Evolutionary conservation across 768 basidiomycete species (phyloP), one percentile per base, ranked within the genome.

Genomic region (Collybiopsis confluens): DNA sequence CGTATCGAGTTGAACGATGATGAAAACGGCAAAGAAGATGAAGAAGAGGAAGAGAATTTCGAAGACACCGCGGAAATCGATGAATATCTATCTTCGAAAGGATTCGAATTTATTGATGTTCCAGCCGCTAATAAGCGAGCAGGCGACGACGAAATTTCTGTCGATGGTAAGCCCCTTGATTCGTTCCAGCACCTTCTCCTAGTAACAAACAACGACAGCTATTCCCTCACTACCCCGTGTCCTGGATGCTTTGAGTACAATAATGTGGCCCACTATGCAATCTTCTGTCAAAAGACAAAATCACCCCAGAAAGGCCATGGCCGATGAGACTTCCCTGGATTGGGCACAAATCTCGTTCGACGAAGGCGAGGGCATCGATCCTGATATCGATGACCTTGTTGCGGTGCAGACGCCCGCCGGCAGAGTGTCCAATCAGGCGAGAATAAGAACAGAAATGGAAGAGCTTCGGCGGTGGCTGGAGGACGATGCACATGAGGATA

Each of bases 211-310:
- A 47, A 15, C 35, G 45, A 4, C 46, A 82, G 83, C 70, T 16
- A 73, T 81, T 48, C 78, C 78, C 18, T 61, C 70, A 11, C 76
- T 90, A 30, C 78, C 81, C 27, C 82, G 91, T 23, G 82, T 91
- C 7, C 60, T 89, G 18, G 89, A 91, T 62, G 88, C 90, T 10
- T 70, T 93, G 41, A 86, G 88, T 65, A 91, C 91, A 1, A 82
- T 93, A 61, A 90, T 92, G 85, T 93, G 90, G 90, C 86, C 90
- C 3, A 86, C 86, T 0, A 85, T 93, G 80, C 68, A 79, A 45
- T 71, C 78, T 21, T 68, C 63, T 28, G 62, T 62, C n/a, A 58
- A 60, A 38, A 46, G 28, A 46, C 36, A 56, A 27, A 59, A 59
- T 4, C 63, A 15, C 27, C 10, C 35, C 2, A 36, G 51, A 52